These are phyloP conservation scores for Eucalyptus coolabah DNA, from an alignment of 345 rosid species.

Conservation along the genomic window DNA sequence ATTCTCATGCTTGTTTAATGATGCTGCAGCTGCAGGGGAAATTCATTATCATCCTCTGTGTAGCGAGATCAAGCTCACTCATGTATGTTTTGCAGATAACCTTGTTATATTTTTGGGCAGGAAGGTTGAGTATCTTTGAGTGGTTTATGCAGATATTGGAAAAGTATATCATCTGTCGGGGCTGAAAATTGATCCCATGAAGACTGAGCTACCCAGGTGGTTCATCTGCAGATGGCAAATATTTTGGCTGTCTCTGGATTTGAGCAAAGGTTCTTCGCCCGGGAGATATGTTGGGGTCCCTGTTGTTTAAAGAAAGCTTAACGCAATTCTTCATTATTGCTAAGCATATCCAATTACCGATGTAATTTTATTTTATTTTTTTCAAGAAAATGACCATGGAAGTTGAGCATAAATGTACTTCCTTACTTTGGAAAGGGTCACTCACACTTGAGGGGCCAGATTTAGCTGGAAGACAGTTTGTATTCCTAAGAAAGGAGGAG, in stretches of 20 bases:
- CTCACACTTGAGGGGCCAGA: background rate
- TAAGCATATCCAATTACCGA: background rate
- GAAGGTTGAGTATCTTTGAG: background rate
- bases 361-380: background rate
- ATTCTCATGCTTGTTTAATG: background rate
- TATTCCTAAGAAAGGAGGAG: background rate
- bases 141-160: background rate
- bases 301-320: background rate
- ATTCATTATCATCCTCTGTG: background rate
- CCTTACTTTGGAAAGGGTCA: background rate
- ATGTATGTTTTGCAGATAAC: background rate
- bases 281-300: background rate
- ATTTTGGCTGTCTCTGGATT: background rate
- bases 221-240: background rate
- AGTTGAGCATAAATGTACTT: background rate
- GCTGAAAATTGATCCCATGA: background rate
- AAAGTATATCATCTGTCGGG: background rate
- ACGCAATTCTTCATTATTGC: background rate
- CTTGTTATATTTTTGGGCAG: background rate
- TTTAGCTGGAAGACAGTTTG: background rate
- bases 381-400: background rate
- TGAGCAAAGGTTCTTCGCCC: background rate
- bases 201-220: background rate
- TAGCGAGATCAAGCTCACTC: background rate
- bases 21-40: background rate